Conservation (phyloP, 805 yeast species). For the Candida anglica region DNA sequence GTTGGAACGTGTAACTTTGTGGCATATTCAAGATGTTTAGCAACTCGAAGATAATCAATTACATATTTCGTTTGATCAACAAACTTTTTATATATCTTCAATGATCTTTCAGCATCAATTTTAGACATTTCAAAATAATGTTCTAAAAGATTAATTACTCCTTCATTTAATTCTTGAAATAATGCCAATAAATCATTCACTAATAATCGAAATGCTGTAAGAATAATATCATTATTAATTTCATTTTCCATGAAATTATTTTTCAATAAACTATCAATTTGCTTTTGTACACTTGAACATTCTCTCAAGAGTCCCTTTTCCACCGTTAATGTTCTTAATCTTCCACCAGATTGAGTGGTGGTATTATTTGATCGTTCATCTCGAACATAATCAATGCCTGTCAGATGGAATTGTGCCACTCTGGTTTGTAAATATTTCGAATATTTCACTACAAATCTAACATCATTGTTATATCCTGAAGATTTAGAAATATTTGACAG, state of each 20-base stretch:
- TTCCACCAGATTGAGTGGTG: conserved; percentile 47
- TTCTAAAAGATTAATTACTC: conserved; percentile 88
- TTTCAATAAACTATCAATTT: conserved; percentile 68
- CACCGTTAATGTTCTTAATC: conserved; percentile 60
- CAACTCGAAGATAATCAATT: conserved; percentile 80
- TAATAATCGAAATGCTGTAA: conserved; percentile 81
- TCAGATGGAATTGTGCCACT: conserved; percentile 62
- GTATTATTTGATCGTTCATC: conserved; percentile 50
- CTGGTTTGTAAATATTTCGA: conserved; percentile 66
- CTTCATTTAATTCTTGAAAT: conserved; percentile 90
- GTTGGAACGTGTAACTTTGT: conserved; percentile 93
- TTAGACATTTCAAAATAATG: conserved; percentile 92
- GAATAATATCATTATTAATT: conserved; percentile 75
- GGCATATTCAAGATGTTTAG: conserved; percentile 81
- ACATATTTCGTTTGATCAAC: conserved; percentile 84
- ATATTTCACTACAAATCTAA: conserved; percentile 59
- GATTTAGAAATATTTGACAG: conserved; percentile 34
- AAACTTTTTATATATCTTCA: conserved; percentile 78
- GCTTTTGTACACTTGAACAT: conserved; percentile 79
- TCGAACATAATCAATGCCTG: conserved; percentile 73
- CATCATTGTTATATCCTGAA: conserved; percentile 40
- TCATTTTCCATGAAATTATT: conserved; percentile 78
- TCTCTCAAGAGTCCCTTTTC: conserved; percentile 82
- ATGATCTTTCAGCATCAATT: conserved; percentile 80
- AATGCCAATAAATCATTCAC: conserved; percentile 86